A percentile compares a stretch with the other conserved stretches of the same genome.
These are phyloP conservation scores for Aeschynomene evenia DNA, from an alignment of 306 rosid genomes.

Conservation along the genomic window DNA sequence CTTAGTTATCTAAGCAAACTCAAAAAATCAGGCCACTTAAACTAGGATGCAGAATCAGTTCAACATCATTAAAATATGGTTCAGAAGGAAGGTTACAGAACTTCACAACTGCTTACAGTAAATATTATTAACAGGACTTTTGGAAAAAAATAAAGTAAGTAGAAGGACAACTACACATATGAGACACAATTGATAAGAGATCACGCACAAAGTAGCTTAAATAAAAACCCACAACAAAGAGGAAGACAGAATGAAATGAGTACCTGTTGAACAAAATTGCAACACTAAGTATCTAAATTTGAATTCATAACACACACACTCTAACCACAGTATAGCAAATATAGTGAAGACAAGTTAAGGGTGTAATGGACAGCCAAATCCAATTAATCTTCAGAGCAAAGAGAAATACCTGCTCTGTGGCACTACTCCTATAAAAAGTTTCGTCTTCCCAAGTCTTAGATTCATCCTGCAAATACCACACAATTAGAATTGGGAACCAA, in stretches of 20 bases:
- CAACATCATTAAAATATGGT: background rate
- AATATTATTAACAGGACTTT: background rate
- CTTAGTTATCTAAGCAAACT: background rate
- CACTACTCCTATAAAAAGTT: constrained; percentile 33
- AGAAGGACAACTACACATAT: background rate
- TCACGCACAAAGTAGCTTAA: background rate
- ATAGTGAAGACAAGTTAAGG: background rate
- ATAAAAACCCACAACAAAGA: background rate
- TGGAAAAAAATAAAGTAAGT: background rate
- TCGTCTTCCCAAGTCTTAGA: constrained; percentile 75
- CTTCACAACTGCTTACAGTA: background rate
- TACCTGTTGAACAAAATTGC: background rate
- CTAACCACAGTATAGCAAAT: background rate
- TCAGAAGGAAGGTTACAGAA: background rate
- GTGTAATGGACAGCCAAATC: constrained; percentile 6
- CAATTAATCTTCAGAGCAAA: constrained; percentile 15
- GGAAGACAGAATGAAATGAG: background rate
- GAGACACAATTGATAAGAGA: constrained; percentile 16
- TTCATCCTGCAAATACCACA: constrained; percentile 56
- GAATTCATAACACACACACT: background rate
- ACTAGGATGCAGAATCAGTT: constrained; percentile 10
- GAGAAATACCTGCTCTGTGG: constrained; percentile 51
- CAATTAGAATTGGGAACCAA: constrained; percentile 9
- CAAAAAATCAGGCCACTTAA: background rate
- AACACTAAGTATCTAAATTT: background rate